These are phyloP conservation scores for Septoria petroselini DNA, from an alignment of 2,329 filamentous ascomycete species.

Conservation along the genomic window DNA sequence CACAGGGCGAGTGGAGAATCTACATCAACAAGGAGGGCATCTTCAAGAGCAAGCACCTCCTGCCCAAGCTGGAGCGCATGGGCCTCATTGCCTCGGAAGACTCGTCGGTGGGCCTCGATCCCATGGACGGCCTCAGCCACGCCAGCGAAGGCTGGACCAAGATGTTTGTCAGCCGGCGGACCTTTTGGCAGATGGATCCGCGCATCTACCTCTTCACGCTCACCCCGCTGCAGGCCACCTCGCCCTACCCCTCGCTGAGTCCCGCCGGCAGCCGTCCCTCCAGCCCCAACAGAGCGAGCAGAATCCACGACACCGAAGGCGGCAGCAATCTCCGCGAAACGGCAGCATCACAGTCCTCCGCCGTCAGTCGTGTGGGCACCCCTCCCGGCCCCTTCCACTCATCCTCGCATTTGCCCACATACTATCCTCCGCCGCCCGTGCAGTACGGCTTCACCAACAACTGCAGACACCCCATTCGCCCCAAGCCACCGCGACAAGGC, in stretches of 20 bases:
- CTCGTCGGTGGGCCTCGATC: slow-evolving; percentile 64
- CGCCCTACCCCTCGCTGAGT: slow-evolving; percentile 50
- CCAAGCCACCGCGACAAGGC: slow-evolving; percentile 84
- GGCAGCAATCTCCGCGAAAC: slow-evolving; percentile 16
- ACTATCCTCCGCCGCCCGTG: slow-evolving; percentile 78
- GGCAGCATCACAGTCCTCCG: slow-evolving; percentile 13
- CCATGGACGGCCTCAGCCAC: slow-evolving; percentile 52
- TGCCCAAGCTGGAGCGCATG: slow-evolving; percentile 92
- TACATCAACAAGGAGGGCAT: slow-evolving; percentile 84
- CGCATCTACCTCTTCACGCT: slow-evolving; percentile 85
- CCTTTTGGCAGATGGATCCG: slow-evolving; percentile 90
- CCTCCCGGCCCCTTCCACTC: slow-evolving; percentile 69
- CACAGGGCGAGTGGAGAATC: slow-evolving; percentile 82
- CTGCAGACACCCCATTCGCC: slow-evolving; percentile 78
- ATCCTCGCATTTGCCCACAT: slow-evolving; percentile 81
- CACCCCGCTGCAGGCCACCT: slow-evolving; percentile 53
- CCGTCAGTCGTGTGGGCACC: slow-evolving; percentile 21
- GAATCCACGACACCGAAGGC: slow-evolving; percentile 15
- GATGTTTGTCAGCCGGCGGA: slow-evolving; percentile 77
- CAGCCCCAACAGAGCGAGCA: slow-evolving; percentile 44
- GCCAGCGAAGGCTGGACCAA: slow-evolving; percentile 65
- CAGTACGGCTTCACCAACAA: slow-evolving; percentile 77
- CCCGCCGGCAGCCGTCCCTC: slow-evolving; percentile 51
- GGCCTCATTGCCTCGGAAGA: slow-evolving; percentile 75
- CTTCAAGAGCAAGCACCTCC: slow-evolving; percentile 74